Evolutionary conservation across 345 rosid species (phyloP).

Genomic region (Punica granatum): DNA sequence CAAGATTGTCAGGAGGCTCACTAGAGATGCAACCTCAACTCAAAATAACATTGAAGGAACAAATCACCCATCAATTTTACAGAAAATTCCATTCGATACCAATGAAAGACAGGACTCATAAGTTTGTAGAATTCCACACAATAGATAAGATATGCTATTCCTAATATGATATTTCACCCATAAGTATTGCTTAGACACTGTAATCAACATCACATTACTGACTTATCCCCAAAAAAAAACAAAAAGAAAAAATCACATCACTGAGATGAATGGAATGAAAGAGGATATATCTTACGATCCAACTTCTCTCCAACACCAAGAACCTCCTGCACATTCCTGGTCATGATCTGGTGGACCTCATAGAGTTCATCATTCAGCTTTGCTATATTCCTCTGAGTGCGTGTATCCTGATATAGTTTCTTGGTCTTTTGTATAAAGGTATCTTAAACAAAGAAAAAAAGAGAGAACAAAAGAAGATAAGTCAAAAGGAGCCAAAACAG

Average conservation of each 20-base stretch:
- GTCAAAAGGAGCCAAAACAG: slow-evolving; percentile 13
- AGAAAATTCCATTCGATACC: neutral
- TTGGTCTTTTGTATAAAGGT: slow-evolving; percentile 97
- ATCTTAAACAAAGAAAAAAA: slow-evolving; percentile 36
- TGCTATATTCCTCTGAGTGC: slow-evolving; percentile 80
- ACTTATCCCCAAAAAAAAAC: too few relatives aligned
- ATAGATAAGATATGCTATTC: neutral
- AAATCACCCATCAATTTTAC: neutral
- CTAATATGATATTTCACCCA: too few relatives aligned
- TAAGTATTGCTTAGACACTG: too few relatives aligned
- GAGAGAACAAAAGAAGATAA: slow-evolving; percentile 16
- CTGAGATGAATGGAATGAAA: neutral
- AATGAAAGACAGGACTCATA: neutral
- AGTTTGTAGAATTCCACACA: neutral
- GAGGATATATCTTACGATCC: slow-evolving; percentile 64
- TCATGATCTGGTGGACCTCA: slow-evolving; percentile 99
- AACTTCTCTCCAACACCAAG: slow-evolving; percentile 98
- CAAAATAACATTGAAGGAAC: neutral
- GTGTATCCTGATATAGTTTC: slow-evolving; percentile 94
- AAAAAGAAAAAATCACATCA: too few relatives aligned
- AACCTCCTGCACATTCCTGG: slow-evolving; percentile 99
- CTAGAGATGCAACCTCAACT: neutral
- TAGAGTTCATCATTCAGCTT: slow-evolving; percentile 98
- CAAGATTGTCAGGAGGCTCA: neutral
- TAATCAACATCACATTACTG: too few relatives aligned